Base-by-base conservation (phyloP, 139 green algal species). In the Ettlia oleoabundans region DNA sequence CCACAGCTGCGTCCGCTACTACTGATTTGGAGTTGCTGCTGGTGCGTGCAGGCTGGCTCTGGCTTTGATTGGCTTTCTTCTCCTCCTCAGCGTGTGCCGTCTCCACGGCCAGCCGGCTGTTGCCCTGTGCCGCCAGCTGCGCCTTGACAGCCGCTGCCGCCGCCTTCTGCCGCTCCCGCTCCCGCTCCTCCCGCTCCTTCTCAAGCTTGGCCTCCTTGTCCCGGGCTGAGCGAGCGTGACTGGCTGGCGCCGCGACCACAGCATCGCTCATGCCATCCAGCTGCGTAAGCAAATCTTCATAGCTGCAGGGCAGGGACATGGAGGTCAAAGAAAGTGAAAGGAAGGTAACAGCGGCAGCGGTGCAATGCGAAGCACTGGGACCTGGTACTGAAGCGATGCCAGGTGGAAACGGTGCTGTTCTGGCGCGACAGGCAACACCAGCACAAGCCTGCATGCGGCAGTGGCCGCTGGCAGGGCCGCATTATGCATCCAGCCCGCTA, bases 121-220 rank as follows among this genome's bases (percentile, higher is more conserved):
- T 93, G 51, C 87, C 89, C 79, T 94, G 88, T 38, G 91, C 93
- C 30, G 94, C 91, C 30, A 97, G 90, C 88, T 97, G 93, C 38
- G 87, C 89, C 87, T 96, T 97, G 73, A 89, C 91, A 15, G 93
- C 93, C 32, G 83, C 86, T 1, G 91, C 93, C 9, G 90, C 91
- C 15, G 92, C 93, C 1, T 92, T 86, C 75, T 95, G 89, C 58
- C 90, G 86, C 81, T 97, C 92, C 24, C 90, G 84, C 78, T 96
- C 92, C 82, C 91, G 89, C 76, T 97, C 82, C 68, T 88, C 85
- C 37, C 80, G 64, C 80, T 93, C 89, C 69, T 86, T 86, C 67
- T 92, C 86, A 66, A 90, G 80, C 43, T 92, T 81, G 30, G 62
- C 81, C 64, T 91, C 86, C 75, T 86, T 85, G 62, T 92, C 86